Conservation (phyloP, 192 early-diverging fungal species). For the Backusella morwellensis region DNA sequence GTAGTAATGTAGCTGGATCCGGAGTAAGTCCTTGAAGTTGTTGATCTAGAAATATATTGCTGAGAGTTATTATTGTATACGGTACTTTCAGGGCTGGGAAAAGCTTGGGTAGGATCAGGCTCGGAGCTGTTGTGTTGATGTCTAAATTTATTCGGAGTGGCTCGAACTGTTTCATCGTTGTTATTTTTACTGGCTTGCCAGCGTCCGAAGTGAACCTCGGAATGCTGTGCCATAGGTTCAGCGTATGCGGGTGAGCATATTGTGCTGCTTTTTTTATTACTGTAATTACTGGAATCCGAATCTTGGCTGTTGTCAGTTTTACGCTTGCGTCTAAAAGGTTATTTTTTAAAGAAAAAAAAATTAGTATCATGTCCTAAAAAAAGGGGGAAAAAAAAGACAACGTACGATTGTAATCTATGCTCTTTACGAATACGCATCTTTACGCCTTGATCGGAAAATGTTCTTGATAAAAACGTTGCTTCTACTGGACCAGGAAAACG, state of each 20-base stretch:
- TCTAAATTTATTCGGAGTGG: neutral
- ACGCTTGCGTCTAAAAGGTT: neutral
- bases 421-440: conserved; percentile 94
- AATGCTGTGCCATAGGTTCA: neutral
- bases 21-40: neutral
- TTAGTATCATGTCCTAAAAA: neutral
- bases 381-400: neutral
- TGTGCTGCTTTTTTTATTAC: neutral
- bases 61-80: neutral
- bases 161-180: neutral
- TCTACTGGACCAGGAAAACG: conserved; percentile 90
- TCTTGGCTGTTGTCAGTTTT: neutral
- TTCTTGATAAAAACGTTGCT: conserved; percentile 81
- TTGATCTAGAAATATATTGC: neutral
- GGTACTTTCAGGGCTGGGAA: conserved; percentile 12
- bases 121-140: neutral
- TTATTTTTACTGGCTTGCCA: conserved; percentile 11
- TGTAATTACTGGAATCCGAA: neutral
- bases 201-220: conserved; percentile 10
- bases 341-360: neutral
- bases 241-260: neutral
- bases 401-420: conserved; percentile 41
- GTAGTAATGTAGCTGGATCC: neutral
- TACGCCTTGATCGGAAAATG: conserved; percentile 93
- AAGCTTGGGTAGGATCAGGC: neutral